These are phyloP conservation scores for Fusarium sp. DNA, from an alignment of 2,329 filamentous ascomycete genomes.

Conservation along the genomic window DNA sequence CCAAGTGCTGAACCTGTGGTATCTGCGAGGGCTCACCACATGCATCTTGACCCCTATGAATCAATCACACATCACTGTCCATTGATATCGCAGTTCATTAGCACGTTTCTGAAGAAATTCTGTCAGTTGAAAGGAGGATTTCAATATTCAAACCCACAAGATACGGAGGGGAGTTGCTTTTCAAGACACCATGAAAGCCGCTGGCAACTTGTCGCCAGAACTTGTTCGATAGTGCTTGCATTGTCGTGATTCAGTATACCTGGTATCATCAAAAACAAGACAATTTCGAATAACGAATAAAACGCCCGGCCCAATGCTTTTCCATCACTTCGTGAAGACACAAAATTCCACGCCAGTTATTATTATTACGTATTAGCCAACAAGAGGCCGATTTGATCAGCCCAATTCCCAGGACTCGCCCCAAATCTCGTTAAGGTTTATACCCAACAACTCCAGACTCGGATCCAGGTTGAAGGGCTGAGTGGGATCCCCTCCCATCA, in stretches of 20 bases:
- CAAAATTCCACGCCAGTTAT: conserved; percentile 34
- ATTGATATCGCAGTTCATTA: conserved; percentile 18
- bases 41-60: conserved; percentile 7
- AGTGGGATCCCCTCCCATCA: conserved; percentile 49
- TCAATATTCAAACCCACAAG: conserved; percentile 41
- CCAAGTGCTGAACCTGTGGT: conserved; percentile 7
- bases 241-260: conserved; percentile 37
- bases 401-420: conserved; percentile 62
- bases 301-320: conserved; percentile 20
- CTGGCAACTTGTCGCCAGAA: conserved; percentile 20
- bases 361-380: conserved; percentile 44
- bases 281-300: conserved; percentile 10
- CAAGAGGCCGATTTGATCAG: conserved; percentile 36
- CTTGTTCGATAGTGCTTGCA: conserved; percentile 27
- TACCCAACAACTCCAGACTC: conserved; percentile 65
- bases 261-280: conserved; percentile 42
- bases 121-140: conserved; percentile 30
- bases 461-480: conserved; percentile 64
- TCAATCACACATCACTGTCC: conserved; percentile 5
- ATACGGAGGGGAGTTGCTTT: conserved; percentile 22
- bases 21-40: conserved; percentile 24
- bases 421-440: conserved; percentile 68
- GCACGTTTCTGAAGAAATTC: conserved; percentile 15
- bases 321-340: conserved; percentile 10
- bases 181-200: conserved; percentile 31